Evolutionary conservation across 2,329 filamentous ascomycete species (phyloP).

Genomic region (Diplodia mutila): DNA sequence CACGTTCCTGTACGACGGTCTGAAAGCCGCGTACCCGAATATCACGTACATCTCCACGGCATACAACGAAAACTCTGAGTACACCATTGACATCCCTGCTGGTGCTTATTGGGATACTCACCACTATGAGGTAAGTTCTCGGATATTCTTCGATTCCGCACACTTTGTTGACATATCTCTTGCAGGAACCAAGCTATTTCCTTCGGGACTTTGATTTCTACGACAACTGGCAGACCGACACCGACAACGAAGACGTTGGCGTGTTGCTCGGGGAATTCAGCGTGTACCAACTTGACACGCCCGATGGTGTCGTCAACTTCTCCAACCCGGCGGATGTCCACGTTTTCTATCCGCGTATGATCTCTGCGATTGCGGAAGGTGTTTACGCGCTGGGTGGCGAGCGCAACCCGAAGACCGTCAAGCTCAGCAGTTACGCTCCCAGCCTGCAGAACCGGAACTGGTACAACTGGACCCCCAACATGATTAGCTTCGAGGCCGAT

Average conservation of each 20-base stretch:
- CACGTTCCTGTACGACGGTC: constrained; percentile 39
- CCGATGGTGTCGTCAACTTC: constrained; percentile 31
- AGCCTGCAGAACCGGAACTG: constrained; percentile 39
- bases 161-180: not conserved
- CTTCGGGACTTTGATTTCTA: constrained; percentile 32
- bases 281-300: constrained; percentile 37
- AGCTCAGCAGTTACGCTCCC: constrained; percentile 36
- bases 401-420: constrained; percentile 36
- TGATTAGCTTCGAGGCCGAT: constrained; percentile 39
- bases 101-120: constrained; percentile 47
- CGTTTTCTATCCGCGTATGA: constrained; percentile 36
- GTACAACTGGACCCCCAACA: constrained; percentile 40
- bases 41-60: constrained; percentile 40
- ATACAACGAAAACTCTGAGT: constrained; percentile 34
- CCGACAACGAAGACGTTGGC: constrained; percentile 31
- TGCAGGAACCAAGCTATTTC: constrained; percentile 43
- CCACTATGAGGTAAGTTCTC: constrained; percentile 38
- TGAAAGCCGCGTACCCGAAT: constrained; percentile 40
- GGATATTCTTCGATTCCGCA: too few species aligned
- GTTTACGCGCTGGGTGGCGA: constrained; percentile 38
- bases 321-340: constrained; percentile 27
- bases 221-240: constrained; percentile 32
- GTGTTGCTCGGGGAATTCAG: constrained; percentile 34
- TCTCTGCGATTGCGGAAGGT: constrained; percentile 36
- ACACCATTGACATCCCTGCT: constrained; percentile 43